Percentiles rank a stretch among this genome's conserved stretches.
phyloP scores from a whole-genome alignment of 2,329 filamentous ascomycete genomes.

The Verticillium longisporum region DNA sequence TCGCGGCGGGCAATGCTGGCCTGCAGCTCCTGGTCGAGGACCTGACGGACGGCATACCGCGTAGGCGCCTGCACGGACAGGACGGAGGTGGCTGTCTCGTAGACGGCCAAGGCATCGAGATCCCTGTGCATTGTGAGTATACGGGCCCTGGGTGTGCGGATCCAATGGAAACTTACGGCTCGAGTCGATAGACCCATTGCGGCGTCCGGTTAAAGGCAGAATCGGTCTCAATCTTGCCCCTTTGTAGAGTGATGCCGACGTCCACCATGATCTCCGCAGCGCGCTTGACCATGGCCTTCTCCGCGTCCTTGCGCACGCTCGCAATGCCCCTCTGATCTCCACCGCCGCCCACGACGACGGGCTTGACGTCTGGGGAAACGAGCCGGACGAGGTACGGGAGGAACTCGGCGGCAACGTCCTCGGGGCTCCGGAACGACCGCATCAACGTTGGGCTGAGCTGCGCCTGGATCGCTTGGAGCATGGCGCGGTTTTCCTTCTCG shows the following conservation, averaged over 20 bases:
- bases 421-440: conserved; percentile 71
- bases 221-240: conserved; percentile 69
- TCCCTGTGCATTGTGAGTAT: conserved; percentile 32
- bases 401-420: conserved; percentile 73
- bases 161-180: conserved; percentile 59
- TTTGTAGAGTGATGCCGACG: conserved; percentile 73
- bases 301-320: conserved; percentile 79
- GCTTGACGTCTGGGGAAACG: conserved; percentile 83
- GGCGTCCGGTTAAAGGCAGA: conserved; percentile 50
- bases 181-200: conserved; percentile 87
- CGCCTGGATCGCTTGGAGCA: conserved; percentile 66
- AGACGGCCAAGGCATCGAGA: conserved; percentile 72
- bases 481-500: conserved; percentile 68
- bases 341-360: conserved; percentile 72
- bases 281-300: conserved; percentile 72
- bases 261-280: conserved; percentile 80
- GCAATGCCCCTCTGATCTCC: conserved; percentile 62
- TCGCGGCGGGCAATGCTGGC: conserved; percentile 64
- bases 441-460: conserved; percentile 65
- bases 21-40: conserved; percentile 83
- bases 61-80: conserved; percentile 61
- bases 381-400: conserved; percentile 80
- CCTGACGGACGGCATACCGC: conserved; percentile 88
- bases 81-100: conserved; percentile 57
- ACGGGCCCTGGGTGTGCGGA: background rate